Evolutionary conservation across 352 stramenopile genomes (phyloP).

Genomic region (Hyaloperonospora brassicae): DNA sequence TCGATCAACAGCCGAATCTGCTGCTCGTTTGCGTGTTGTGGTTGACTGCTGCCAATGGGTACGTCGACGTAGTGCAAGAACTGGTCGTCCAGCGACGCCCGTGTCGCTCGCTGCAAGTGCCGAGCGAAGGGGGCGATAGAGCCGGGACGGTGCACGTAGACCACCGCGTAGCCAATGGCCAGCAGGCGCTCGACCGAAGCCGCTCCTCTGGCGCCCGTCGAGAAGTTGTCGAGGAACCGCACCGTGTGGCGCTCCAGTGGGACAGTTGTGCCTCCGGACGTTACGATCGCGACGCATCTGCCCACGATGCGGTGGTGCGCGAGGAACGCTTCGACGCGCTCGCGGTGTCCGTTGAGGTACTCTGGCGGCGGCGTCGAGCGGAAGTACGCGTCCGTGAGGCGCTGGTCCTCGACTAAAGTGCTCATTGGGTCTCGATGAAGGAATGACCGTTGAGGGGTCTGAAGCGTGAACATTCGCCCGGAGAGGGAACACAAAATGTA

Average conservation of each 20-base stretch:
- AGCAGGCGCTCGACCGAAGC: conserved; percentile 88
- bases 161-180: conserved; percentile 90
- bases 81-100: conserved; percentile 49
- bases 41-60: conserved; percentile 4
- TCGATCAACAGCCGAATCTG: conserved; percentile 32
- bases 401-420: conserved; percentile 26
- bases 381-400: conserved; percentile 48
- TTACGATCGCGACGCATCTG: conserved; percentile 89
- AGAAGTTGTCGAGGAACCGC: conserved; percentile 97
- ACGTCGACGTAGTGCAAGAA: conserved; percentile 57
- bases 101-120: conserved; percentile 52
- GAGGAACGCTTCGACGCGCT: conserved; percentile 52
- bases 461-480: neutral
- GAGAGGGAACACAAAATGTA: neutral
- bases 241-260: conserved; percentile 93
- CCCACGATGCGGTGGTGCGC: conserved; percentile 53
- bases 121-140: conserved; percentile 80
- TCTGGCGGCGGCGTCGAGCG: conserved; percentile 32
- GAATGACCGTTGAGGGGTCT: neutral
- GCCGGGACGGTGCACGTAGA: conserved; percentile 91
- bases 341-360: conserved; percentile 25
- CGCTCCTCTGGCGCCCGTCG: conserved; percentile 87
- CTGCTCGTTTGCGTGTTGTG: conserved; percentile 13
- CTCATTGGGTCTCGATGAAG: neutral
- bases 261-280: conserved; percentile 92